phyloP scores from a whole-genome alignment of 1,139 yeast species.

The Yamadazyma buinensis region DNA sequence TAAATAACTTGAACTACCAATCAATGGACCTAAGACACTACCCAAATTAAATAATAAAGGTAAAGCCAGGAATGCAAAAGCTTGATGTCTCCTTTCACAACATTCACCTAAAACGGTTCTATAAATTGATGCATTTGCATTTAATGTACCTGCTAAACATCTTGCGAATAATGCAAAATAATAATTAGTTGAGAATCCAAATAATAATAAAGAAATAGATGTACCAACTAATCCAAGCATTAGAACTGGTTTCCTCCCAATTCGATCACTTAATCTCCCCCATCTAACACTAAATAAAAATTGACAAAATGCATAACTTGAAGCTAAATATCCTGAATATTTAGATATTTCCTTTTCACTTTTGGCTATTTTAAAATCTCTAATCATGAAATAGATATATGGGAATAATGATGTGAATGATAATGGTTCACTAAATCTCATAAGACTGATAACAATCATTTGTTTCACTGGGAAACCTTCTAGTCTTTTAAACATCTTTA shows the following conservation, averaged over 20 bases:
- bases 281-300: slow-evolving; percentile 53
- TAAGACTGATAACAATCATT: slow-evolving; percentile 39
- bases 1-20: slow-evolving; percentile 42
- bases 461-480: slow-evolving; percentile 49
- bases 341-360: slow-evolving; percentile 50
- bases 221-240: slow-evolving; percentile 51
- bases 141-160: slow-evolving; percentile 49
- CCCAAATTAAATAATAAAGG: slow-evolving; percentile 60
- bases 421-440: slow-evolving; percentile 57
- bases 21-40: slow-evolving; percentile 42
- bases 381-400: slow-evolving; percentile 59
- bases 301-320: slow-evolving; percentile 52
- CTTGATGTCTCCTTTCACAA: slow-evolving; percentile 56
- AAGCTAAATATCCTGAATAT: slow-evolving; percentile 56
- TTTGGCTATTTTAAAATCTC: slow-evolving; percentile 49
- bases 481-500: slow-evolving; percentile 12
- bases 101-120: slow-evolving; percentile 60
- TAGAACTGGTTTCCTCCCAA: slow-evolving; percentile 56
- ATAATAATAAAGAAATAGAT: slow-evolving; percentile 39
- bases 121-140: slow-evolving; percentile 59
- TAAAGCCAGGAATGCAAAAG: slow-evolving; percentile 55
- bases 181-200: slow-evolving; percentile 51
- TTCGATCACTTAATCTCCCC: slow-evolving; percentile 51
- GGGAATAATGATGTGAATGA: slow-evolving; percentile 63
- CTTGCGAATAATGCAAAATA: slow-evolving; percentile 50